Evolutionary conservation across 106 monocot species (phyloP).

Genomic region (Hemerocallis citrina): DNA sequence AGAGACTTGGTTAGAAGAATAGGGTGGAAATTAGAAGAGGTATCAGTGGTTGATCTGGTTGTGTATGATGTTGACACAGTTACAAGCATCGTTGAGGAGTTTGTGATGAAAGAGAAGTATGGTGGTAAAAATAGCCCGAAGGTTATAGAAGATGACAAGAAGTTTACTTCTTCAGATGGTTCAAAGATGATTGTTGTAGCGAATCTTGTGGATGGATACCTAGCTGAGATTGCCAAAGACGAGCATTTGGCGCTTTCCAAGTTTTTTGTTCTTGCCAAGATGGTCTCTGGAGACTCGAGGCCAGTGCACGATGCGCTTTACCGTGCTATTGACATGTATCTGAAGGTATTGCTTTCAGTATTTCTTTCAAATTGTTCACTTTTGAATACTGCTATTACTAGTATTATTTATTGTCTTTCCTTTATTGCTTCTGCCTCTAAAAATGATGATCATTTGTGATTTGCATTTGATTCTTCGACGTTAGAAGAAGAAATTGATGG

Average conservation of each 20-base stretch:
- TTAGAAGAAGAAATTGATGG: no score
- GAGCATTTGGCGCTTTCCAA: slow-evolving; percentile 54
- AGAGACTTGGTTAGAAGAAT: slow-evolving; percentile 55
- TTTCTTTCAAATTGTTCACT: neutral
- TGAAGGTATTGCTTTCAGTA: slow-evolving; percentile 42
- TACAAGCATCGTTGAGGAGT: slow-evolving; percentile 58
- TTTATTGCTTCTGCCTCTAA: no score
- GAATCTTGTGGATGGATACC: slow-evolving; percentile 67
- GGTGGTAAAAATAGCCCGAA: neutral
- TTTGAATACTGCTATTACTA: neutral
- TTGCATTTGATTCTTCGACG: no score
- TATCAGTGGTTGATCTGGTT: slow-evolving; percentile 50
- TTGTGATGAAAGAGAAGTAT: slow-evolving; percentile 35
- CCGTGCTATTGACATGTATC: slow-evolving; percentile 69
- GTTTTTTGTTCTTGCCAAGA: slow-evolving; percentile 70
- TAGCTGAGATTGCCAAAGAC: slow-evolving; percentile 72
- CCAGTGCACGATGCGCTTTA: slow-evolving; percentile 75
- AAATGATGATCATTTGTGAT: no score
- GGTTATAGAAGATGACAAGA: slow-evolving; percentile 21
- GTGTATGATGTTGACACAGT: slow-evolving; percentile 72
- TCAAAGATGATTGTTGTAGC: slow-evolving; percentile 41
- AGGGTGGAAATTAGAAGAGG: slow-evolving; percentile 57
- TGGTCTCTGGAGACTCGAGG: slow-evolving; percentile 44
- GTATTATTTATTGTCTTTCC: neutral
- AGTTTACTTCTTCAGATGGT: slow-evolving; percentile 17